These are phyloP conservation scores for Saccharomycopsis phalli DNA, from an alignment of 1,139 yeast genomes.

Conservation along the genomic window DNA sequence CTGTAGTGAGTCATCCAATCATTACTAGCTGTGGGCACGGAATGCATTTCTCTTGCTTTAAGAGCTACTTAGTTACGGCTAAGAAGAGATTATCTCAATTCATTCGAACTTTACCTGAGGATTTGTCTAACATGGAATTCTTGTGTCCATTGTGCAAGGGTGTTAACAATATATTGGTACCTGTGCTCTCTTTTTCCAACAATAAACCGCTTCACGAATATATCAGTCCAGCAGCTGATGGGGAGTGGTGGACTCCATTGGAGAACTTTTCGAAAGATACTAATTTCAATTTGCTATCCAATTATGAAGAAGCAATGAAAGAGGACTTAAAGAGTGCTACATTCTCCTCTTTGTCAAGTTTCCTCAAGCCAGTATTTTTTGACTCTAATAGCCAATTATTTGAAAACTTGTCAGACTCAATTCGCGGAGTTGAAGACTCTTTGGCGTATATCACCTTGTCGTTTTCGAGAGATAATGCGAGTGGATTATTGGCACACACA, in stretches of 20 bases:
- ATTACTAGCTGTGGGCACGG: constrained; percentile 91
- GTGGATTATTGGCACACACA: constrained; percentile 39
- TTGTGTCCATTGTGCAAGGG: constrained; percentile 90
- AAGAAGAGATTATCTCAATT: constrained; percentile 58
- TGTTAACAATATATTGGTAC: constrained; percentile 74
- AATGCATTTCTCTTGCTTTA: constrained; percentile 75
- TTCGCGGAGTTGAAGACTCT: constrained; percentile 5
- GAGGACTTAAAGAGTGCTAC: constrained; percentile 5
- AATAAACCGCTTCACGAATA: constrained; percentile 1
- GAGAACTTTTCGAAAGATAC: constrained; percentile 6
- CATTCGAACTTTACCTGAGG: constrained; percentile 76
- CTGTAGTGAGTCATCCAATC: constrained; percentile 41
- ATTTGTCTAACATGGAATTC: constrained; percentile 60
- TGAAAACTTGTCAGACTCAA: not conserved
- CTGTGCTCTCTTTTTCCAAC: constrained; percentile 32
- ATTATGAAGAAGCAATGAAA: constrained; percentile 8
- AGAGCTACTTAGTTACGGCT: constrained; percentile 48
- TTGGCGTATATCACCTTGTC: constrained; percentile 14
- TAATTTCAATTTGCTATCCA: not conserved
- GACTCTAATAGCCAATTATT: not conserved
- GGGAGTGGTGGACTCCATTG: constrained; percentile 11
- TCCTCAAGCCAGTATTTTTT: constrained; percentile 6
- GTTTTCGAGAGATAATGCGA: constrained; percentile 22
- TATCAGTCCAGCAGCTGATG: constrained; percentile 3
- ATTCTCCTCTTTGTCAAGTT: constrained; percentile 1